A percentile compares a stretch with the other conserved stretches of the same genome.
These are phyloP conservation scores for Aspergillus sp. DNA, from an alignment of 2,329 filamentous ascomycete genomes.

Conservation along the genomic window DNA sequence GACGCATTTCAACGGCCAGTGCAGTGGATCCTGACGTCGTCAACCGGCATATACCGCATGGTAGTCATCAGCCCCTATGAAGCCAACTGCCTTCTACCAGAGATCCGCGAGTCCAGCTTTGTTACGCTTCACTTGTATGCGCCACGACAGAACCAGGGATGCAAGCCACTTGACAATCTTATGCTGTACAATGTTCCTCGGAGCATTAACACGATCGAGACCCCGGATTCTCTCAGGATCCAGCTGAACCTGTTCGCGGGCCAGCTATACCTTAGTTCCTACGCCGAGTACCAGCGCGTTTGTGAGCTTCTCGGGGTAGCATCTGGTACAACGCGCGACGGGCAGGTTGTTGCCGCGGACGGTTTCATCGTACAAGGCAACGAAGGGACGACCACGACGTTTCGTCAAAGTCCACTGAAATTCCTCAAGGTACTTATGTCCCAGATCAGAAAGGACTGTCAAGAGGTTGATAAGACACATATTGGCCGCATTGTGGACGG, in stretches of 20 bases:
- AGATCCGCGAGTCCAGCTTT: constrained; percentile 25
- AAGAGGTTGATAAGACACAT: constrained; percentile 36
- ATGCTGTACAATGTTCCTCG: constrained; percentile 31
- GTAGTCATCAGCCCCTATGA: constrained; percentile 55
- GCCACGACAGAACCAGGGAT: constrained; percentile 32
- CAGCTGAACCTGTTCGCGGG: constrained; percentile 60
- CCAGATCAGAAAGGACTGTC: constrained; percentile 26
- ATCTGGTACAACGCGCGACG: constrained; percentile 8
- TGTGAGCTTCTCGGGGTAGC: constrained; percentile 13
- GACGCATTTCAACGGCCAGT: constrained; percentile 47
- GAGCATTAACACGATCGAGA: constrained; percentile 1
- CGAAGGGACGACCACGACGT: constrained; percentile 18
- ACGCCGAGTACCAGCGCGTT: constrained; percentile 43
- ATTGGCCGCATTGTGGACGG: constrained; percentile 37
- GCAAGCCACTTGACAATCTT: constrained; percentile 37
- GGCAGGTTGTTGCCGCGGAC: constrained; percentile 18
- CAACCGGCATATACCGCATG: constrained; percentile 21
- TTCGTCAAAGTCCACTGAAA: constrained; percentile 32
- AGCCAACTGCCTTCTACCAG: constrained; percentile 42
- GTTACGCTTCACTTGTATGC: constrained; percentile 44
- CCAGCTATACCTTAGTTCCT: constrained; percentile 52
- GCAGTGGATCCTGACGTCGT: constrained; percentile 42
- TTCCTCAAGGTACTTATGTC: constrained; percentile 33
- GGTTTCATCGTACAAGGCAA: constrained; percentile 12
- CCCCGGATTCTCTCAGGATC: constrained; percentile 24